A percentile compares a stretch with the other conserved stretches of the same genome.
phyloP scores from a whole-genome alignment of 768 basidiomycete genomes.

The Lentinula sp. region DNA sequence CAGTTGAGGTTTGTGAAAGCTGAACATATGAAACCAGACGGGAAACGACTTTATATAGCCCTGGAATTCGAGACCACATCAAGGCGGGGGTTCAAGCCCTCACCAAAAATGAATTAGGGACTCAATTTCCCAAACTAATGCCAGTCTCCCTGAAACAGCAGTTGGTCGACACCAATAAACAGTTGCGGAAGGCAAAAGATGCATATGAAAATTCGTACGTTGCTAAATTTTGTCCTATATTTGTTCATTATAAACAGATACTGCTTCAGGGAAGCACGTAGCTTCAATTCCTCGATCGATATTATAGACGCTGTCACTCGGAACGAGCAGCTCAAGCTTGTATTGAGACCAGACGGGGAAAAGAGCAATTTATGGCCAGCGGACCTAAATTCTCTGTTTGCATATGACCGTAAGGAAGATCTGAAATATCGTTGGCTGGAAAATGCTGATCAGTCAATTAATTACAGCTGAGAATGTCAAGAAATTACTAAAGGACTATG shows the following conservation, averaged over 20 bases:
- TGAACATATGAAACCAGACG: background rate
- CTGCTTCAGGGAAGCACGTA: conserved; percentile 13
- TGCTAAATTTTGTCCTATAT: background rate
- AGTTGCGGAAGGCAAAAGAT: conserved; percentile 35
- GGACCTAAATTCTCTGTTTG: conserved; percentile 43
- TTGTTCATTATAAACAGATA: background rate
- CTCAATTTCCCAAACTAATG: conserved; percentile 42
- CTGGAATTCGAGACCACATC: background rate
- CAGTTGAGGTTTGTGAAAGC: conserved; percentile 24
- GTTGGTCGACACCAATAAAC: conserved; percentile 32
- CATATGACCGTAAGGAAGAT: conserved; percentile 44
- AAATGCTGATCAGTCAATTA: conserved; percentile 4
- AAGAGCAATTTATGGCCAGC: conserved; percentile 42
- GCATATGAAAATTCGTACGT: conserved; percentile 53
- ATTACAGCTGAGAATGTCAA: conserved; percentile 32
- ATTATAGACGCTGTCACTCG: conserved; percentile 30
- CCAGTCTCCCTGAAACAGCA: conserved; percentile 42
- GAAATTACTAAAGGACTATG: conserved; percentile 44
- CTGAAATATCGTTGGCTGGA: background rate
- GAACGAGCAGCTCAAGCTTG: conserved; percentile 36
- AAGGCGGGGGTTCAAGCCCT: conserved; percentile 15
- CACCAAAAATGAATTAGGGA: conserved; percentile 31
- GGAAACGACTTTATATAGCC: background rate
- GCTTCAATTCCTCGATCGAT: conserved; percentile 45
- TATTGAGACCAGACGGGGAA: conserved; percentile 44